Base-by-base conservation (phyloP, 345 rosid species). In the Citrus inodora region DNA sequence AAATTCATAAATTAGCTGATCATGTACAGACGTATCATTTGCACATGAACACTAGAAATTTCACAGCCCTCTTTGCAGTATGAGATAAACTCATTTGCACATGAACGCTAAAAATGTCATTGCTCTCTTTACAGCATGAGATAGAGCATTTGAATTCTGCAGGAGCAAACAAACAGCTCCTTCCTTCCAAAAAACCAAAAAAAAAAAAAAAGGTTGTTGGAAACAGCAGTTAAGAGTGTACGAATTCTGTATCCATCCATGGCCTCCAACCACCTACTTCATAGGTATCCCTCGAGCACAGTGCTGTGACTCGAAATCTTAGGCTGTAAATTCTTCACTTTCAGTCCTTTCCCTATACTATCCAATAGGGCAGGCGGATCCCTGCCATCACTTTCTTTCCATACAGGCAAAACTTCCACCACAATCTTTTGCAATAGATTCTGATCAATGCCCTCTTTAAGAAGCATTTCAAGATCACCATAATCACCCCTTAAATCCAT, bases 351-450 rank as follows among this genome's bases (percentile, higher is more conserved):
- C 73, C 74, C 86, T 62, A 87, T 53, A 76, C 77, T 73, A 40
- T 87, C 76, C 73, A 83, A 81, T 27, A 80, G 77, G 8, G 10
- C 55, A 3, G 62, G 42, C 21, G 51, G 72, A 24, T 62, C 78
- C 33, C 58, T 78, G 14, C 73, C 69, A 7, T 83, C 58, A 30
- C 71, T 73, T 66, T 38, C 89, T 64, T 72, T 80, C 93, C 89
- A 93, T 72, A 85, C 37, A 17, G 98, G 97, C 76, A 91, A 81
- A 59, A 91, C 81, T 87, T 93, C 96, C 75, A 91, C 80, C 2
- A 85, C 8, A 11, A 91, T 71, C 61, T 91, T 95, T 78, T 83
- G 95, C 79, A 91, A 70, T 78, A 84, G 48, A 30, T 86, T 86
- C 71, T 88, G 84, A 79, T 88, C 88, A 61, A 87, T 25, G 3